A percentile compares a stretch with the other conserved stretches of the same genome.
These are phyloP conservation scores for Russula ochroleuca DNA, from an alignment of 768 basidiomycete genomes.

Conservation along the genomic window DNA sequence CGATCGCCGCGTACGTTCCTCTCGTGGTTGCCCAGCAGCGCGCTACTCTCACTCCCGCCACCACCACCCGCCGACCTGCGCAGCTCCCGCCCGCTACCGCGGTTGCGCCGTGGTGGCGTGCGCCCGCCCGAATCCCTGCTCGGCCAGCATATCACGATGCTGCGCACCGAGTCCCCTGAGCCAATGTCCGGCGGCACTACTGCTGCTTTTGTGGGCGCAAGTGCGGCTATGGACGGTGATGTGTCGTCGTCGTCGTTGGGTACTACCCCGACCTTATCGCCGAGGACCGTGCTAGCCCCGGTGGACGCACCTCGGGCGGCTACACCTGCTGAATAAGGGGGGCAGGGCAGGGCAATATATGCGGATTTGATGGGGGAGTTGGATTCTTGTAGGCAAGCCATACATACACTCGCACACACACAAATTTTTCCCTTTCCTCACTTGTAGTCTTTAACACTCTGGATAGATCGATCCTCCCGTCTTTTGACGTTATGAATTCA, in stretches of 20 bases:
- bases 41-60: conserved; percentile 12
- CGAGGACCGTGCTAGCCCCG: too few species aligned
- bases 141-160: conserved; percentile 32
- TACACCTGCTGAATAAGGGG: not conserved
- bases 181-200: not conserved
- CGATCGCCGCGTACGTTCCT: conserved; percentile 18
- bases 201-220: not conserved
- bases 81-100: conserved; percentile 38
- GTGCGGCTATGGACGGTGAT: not conserved
- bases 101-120: conserved; percentile 63
- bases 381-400: conserved; percentile 1
- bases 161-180: conserved; percentile 13
- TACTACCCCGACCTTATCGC: not conserved
- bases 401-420: not conserved
- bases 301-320: not conserved
- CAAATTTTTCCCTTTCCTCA: not conserved
- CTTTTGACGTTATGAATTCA: not conserved
- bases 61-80: conserved; percentile 14
- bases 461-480: conserved; percentile 10
- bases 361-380: not conserved
- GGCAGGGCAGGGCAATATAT: not conserved
- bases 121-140: conserved; percentile 60
- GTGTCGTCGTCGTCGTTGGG: not conserved
- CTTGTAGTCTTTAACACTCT: not conserved
- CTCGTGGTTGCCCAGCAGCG: conserved; percentile 18